Conservation (phyloP, 345 rosid species). For the Arabis hirsuta region DNA sequence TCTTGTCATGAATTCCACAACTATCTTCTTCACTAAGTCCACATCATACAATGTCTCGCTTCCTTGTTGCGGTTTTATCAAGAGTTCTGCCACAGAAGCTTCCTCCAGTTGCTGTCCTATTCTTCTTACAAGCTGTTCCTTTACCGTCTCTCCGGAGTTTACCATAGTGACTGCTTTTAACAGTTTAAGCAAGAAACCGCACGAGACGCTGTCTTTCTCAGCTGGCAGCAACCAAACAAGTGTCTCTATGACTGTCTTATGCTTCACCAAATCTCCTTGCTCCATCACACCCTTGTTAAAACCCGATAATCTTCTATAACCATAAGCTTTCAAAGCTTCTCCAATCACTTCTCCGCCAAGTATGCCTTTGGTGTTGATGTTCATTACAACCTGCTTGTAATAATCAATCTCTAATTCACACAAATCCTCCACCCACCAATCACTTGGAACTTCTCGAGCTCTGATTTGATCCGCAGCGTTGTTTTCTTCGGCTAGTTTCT, state of each 20-base stretch:
- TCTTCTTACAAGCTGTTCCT: slow-evolving; percentile 55
- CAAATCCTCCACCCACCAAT: slow-evolving; percentile 97
- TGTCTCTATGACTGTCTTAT: slow-evolving; percentile 58
- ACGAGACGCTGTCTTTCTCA: slow-evolving; percentile 72
- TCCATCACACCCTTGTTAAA: slow-evolving; percentile 68
- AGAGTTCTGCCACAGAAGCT: slow-evolving; percentile 68
- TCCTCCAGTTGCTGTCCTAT: slow-evolving; percentile 83
- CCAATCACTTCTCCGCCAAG: slow-evolving; percentile 69
- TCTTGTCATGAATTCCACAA: slow-evolving; percentile 63
- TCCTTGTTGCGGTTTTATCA: slow-evolving; percentile 61
- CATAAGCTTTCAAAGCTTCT: slow-evolving; percentile 85
- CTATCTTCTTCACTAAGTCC: slow-evolving; percentile 59
- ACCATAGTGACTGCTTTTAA: slow-evolving; percentile 70
- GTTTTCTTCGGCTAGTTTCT: slow-evolving; percentile 70
- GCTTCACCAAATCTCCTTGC: slow-evolving; percentile 54
- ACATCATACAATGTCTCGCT: slow-evolving; percentile 62
- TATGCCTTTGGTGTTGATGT: slow-evolving; percentile 53
- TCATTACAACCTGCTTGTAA: slow-evolving; percentile 60
- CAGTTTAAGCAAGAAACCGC: slow-evolving; percentile 78
- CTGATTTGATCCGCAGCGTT: slow-evolving; percentile 47
- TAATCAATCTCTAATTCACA: slow-evolving; percentile 75
- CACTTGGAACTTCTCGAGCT: slow-evolving; percentile 64
- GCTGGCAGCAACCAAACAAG: slow-evolving; percentile 64
- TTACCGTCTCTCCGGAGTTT: slow-evolving; percentile 54
- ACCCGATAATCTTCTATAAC: slow-evolving; percentile 70